Base-by-base conservation (phyloP, 805 yeast genomes). In the Wickerhamiella kurtzmanii region DNA sequence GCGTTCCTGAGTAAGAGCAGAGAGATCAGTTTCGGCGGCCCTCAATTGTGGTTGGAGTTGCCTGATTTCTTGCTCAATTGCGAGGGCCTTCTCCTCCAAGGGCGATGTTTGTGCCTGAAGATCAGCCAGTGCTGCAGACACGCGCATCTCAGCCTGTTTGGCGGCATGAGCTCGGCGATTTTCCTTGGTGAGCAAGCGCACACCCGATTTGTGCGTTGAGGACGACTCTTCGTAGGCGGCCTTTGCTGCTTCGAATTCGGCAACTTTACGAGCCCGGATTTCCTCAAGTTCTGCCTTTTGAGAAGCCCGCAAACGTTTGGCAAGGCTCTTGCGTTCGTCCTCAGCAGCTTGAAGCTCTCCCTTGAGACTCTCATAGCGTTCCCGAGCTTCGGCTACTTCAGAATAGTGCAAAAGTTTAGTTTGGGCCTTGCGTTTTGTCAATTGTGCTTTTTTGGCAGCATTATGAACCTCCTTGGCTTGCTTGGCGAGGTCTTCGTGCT, bases 381-480 rank as follows among this genome's bases (percentile, higher is more conserved):
- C 71, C 59, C 86, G 94, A 11, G 45, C 47, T 35, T 44, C 40
- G 20, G 54, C 53, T 1, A 45, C 44, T 50, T 77, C 85, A 53
- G 76, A 77, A 56, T 85, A 85, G 55, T 80, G 88, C 59, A 74
- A 81, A 43, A 83, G 71, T 59, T 85, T 97, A 35, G 79, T 74
- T 53, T 75, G 80, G 39, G 79, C 69, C 36, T 79, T 74, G 60
- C 88, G 75, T 62, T 80, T 80, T 51, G 79, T 75, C 22, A 84
- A 73, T 50, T 81, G 76, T 2, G 82, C 74, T 9, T 75, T 68
- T 2, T 80, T 74, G 0, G 94, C 72, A 2, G 71, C 69, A 39
- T 77, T 81, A 48, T 74, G 79, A 2, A 89, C 80, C 22, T 66
- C 68, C 39, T 80, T 48, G 17, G 53, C 45, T 54, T 79, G 77